Percentiles rank a stretch among this genome's conserved stretches.
phyloP scores from a whole-genome alignment of 2,329 filamentous ascomycete species.

The Talaromyces amestolkiae region DNA sequence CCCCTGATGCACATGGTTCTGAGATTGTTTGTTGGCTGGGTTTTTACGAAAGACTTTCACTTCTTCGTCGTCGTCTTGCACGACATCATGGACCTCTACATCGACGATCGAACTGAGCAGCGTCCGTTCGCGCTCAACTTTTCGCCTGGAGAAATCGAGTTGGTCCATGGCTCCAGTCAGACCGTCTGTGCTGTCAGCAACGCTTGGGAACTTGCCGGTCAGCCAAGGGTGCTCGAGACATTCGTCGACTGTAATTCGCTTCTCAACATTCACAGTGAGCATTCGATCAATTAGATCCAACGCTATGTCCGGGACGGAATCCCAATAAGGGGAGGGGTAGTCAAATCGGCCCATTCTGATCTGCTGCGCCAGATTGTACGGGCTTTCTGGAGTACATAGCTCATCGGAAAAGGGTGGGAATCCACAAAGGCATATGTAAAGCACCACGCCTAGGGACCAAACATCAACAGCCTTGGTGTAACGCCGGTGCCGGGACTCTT shows the following conservation, averaged over 20 bases:
- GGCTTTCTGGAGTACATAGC: constrained; percentile 74
- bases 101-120: constrained; percentile 79
- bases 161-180: constrained; percentile 80
- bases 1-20: constrained; percentile 23
- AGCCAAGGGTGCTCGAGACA: constrained; percentile 92
- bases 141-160: constrained; percentile 80
- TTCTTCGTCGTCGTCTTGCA: constrained; percentile 53
- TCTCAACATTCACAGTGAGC: constrained; percentile 82
- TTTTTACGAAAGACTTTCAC: constrained; percentile 78
- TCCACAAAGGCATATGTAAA: constrained; percentile 95
- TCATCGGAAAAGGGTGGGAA: constrained; percentile 98
- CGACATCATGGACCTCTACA: constrained; percentile 60
- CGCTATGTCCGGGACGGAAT: constrained; percentile 79
- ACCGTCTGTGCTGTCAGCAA: constrained; percentile 86
- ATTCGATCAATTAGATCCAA: constrained; percentile 92
- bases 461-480: constrained; percentile 95
- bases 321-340: constrained; percentile 96
- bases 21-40: constrained; percentile 45
- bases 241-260: constrained; percentile 83
- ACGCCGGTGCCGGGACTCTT: constrained; percentile 74
- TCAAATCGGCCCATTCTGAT: constrained; percentile 87
- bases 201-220: constrained; percentile 57
- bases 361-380: constrained; percentile 82
- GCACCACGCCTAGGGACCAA: constrained; percentile 95
- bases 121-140: constrained; percentile 77